These are phyloP conservation scores for Salix suchowensis DNA, from an alignment of 345 rosid genomes.

Conservation along the genomic window DNA sequence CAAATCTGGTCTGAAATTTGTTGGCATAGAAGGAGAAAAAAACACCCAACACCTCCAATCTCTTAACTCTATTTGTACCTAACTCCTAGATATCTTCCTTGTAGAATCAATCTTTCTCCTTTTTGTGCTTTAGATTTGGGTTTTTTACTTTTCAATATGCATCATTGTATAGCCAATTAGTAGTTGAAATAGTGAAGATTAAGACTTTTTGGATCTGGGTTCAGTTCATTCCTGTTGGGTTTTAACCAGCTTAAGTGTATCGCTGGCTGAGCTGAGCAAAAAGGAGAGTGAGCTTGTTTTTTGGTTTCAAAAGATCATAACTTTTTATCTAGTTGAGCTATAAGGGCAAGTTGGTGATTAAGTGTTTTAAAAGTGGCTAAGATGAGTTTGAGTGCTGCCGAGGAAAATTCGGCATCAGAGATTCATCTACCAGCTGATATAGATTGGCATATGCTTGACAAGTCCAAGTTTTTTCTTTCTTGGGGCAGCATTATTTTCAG, in stretches of 20 bases:
- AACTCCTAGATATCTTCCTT: background rate
- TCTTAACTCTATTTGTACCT: background rate
- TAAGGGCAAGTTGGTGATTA: background rate
- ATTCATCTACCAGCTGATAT: constrained; percentile 77
- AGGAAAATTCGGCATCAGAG: constrained; percentile 72
- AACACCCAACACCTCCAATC: background rate
- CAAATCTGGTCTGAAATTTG: constrained; percentile 43
- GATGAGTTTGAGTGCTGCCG: constrained; percentile 77
- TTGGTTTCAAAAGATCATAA: background rate
- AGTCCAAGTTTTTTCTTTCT: constrained; percentile 83
- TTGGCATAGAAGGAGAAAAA: constrained; percentile 31
- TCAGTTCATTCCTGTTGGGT: background rate
- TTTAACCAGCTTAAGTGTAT: background rate
- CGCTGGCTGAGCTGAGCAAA: background rate
- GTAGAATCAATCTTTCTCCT: background rate
- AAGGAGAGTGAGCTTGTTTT: background rate
- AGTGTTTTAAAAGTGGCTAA: constrained; percentile 45
- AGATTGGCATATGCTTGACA: constrained; percentile 96
- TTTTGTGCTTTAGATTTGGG: background rate
- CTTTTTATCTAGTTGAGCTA: background rate
- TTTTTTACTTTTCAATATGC: background rate
- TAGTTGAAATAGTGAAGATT: background rate
- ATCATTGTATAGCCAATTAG: background rate
- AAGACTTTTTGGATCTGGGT: background rate
- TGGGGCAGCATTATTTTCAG: constrained; percentile 86